Evolutionary conservation across 352 stramenopile genomes (phyloP).

Genomic region (Pythium dissimile): DNA sequence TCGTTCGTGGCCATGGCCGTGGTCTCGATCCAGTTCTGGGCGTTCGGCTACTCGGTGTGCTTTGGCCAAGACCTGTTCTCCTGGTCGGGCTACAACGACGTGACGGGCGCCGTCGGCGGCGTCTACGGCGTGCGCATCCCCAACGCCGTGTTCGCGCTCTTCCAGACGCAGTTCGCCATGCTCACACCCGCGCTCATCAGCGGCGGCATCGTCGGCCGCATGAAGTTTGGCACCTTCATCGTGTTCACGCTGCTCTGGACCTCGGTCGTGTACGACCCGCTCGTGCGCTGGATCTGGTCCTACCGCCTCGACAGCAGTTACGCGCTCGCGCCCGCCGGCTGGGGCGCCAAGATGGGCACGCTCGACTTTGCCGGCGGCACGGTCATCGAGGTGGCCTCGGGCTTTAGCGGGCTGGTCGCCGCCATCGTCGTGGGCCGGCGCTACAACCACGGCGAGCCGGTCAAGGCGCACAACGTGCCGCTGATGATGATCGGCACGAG

Average conservation of each 20-base stretch:
- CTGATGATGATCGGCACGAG: conserved; percentile 79
- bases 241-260: conserved; percentile 84
- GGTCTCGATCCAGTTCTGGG: conserved; percentile 80
- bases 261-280: conserved; percentile 78
- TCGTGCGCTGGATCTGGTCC: conserved; percentile 85
- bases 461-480: conserved; percentile 83
- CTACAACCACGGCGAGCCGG: conserved; percentile 65
- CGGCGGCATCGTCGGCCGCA: conserved; percentile 79
- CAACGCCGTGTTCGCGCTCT: conserved; percentile 70
- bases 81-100: conserved; percentile 56
- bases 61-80: conserved; percentile 63
- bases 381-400: conserved; percentile 80
- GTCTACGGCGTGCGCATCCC: conserved; percentile 63
- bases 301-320: conserved; percentile 58
- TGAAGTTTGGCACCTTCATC: conserved; percentile 74
- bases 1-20: conserved; percentile 72
- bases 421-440: conserved; percentile 67
- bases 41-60: conserved; percentile 66
- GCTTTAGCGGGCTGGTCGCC: conserved; percentile 71
- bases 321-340: conserved; percentile 38
- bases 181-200: conserved; percentile 75
- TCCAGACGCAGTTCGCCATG: conserved; percentile 82
- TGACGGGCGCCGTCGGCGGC: conserved; percentile 36
- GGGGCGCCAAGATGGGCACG: conserved; percentile 65
- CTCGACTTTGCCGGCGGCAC: conserved; percentile 84